Evolutionary conservation across 2,329 filamentous ascomycete genomes (phyloP), one percentile per base, ranked within the genome.

Genomic region (Botrytis deweyae): DNA sequence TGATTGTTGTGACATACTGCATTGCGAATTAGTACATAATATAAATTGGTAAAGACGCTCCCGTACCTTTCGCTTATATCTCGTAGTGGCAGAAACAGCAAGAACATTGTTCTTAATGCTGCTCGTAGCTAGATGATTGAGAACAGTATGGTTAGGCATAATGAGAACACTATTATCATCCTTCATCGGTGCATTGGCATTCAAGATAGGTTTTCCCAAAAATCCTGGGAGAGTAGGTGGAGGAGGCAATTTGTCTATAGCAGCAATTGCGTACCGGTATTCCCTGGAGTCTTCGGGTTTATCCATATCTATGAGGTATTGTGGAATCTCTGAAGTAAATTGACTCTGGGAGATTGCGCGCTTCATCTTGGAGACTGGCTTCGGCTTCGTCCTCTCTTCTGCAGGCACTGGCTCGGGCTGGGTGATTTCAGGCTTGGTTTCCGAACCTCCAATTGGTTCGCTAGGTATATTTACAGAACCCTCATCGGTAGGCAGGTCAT

Each of bases 31-130:
- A 52, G 72, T 25, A 33, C 69, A 52, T 36, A 52, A 70, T 33
- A 40, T 65, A 16, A 61, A 61, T 62, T 33, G 18, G 20, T 29
- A 38, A 63, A 73, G 25, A 63, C n/a, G 18, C 7, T 36, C 40
- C 79, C 86, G 73, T 80, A 93, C 93, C 90, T 99, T 99, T 83
- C 93, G 92, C 85, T 94, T 97, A 83, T 98, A 99, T 82, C 96
- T 89, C n/a, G 96, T 99, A 8, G 96, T 99, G 22, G 94, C 95
- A 80, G 95, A 98, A 9, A 97, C 97, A 49, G 96, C 96, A 77
- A 99, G 87, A 40, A 98, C 93, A 76, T 95, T 95, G 78, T 97
- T 94, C 85, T 97, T 98, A 83, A 99, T 99, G 82, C 95, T 98
- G 83, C 95, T 98, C 4, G 96, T 99, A 67, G 95, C 95, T 78